Evolutionary conservation across 768 basidiomycete species (phyloP), one percentile per base, ranked within the genome.

Genomic region (Leccinum rimulosum): DNA sequence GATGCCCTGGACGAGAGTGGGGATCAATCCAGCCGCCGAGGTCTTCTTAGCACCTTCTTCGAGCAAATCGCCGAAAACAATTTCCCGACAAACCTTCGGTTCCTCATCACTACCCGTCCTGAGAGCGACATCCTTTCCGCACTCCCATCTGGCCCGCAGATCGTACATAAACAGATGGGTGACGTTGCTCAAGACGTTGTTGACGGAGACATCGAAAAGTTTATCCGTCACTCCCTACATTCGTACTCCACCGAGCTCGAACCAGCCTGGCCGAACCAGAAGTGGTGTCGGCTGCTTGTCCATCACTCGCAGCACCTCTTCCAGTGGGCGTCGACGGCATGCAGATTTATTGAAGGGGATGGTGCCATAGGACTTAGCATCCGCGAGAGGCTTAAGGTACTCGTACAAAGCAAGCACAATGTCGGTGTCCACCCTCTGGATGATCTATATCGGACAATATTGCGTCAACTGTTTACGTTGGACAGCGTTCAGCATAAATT

Each of bases 1-100:
- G 76, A 78, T 47, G 75, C 65, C 10, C 61, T 76, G n/a, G 71
- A 75, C 35, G 66, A 69, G 53, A 69, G 71, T 48, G 66, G 65
- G 7, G 62, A 69, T 28, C 52, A 17, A 6, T 15, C 54, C 8
- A 30, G 27, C 56, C 68, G 69, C 19, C 54, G 58, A 15, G 49
- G 54, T 1, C 61, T 77, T 43, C 64, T 77, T 9, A 30, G 31
- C 6, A 52, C 63, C 28, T 25, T 74, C 40, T 53, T 40, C 10
- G 50, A 56, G 17, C 61, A 63, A 22, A 28, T 66, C 11, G 11
- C 58, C 6, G 60, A 57, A 3, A 35, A 61, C 3, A 50, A 53
- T 6, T 51, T 73, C 5, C 71, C 73, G 5, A 15, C 35, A 2
- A 66, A 66, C 55, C 63, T 73, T 54, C 63, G 66, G n/a, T 59